Evolutionary conservation across 345 rosid species (phyloP), one percentile per base, ranked within the genome.

Genomic region (Salix caprea): DNA sequence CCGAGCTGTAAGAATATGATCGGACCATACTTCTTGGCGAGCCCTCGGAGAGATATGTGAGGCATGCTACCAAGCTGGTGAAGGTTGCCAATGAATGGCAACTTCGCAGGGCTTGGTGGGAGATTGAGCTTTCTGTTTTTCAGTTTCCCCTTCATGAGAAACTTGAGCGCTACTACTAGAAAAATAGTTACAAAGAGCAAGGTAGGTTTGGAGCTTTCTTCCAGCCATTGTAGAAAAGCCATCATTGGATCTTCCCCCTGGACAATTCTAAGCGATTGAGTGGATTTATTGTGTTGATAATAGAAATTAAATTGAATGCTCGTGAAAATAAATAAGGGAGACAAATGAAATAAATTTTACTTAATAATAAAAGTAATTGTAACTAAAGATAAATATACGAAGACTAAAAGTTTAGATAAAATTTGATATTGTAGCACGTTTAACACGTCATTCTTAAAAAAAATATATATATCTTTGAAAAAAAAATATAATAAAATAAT

Each of bases 211-310:
- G 64, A 60, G 39, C 68, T 4, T 21, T 77, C 77, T 19, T 69
- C 12, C 60, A 79, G 83, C 87, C 84, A 79, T 78, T 76, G 79
- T 34, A 74, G 77, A 50, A 69, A 68, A 62, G 84, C 78, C 88
- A 85, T 83, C 15, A 3, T 6, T n/a, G 62, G 28, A 56, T 56
- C 14, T 56, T 10, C 23, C 24, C 62, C 62, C 62, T 56, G 4
- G 28, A 56, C 62, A 21, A 7, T 2, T 8, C 12, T 19, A 7
- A 10, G n/a, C 10, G 61, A 19, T 54, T 21, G 12, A 21, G 60
- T 54, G 60, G 60, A 23, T 54, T 8, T 50, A 19, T 4, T 1
- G 61, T 54, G 61, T 3, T 54, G 5, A 54, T 19, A 1, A 11
- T 24, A n/a, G 13, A n/a, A n/a, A 9, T 3, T 56, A 3, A 32